Evolutionary conservation across 2,329 filamentous ascomycete species (phyloP), one percentile per base, ranked within the genome.

Genomic region (Tolypocladium pustulatum): DNA sequence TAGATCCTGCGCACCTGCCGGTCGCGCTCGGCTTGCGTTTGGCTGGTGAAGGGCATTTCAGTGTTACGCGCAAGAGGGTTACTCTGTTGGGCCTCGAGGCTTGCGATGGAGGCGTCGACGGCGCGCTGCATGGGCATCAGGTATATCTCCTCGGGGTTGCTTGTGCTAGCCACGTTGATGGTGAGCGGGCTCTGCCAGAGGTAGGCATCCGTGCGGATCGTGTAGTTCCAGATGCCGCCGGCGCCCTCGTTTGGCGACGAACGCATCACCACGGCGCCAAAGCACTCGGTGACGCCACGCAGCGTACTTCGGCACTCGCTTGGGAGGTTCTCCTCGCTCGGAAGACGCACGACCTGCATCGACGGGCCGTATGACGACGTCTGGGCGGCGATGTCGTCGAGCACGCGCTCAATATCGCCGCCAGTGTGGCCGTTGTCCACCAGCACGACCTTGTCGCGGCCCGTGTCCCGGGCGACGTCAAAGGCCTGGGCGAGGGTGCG

Each of bases 191-290:
- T 86, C 17, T 38, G 20, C 34, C 61, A 60, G 59, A 96, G 78
- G 0, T 84, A 78, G 40, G 87, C 87, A 68, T 96, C 92, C 3
- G 85, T 85, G 59, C 89, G 80, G 32, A 96, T 78, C 0, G 90
- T 92, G 68, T 96, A 97, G 72, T 94, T 95, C 92, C 92, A 96
- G 52, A 82, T 72, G 1, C 81, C 81, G 8, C 79, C 81, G 1
- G 70, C 62, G 12, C 90, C 90, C 73, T 94, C 86, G 1, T 73
- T 79, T 0, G 91, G 90, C 6, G 90, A 95, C 0, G 87, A 87
- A 57, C 84, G 78, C 74, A 95, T 93, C 5, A 88, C 83, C 1
- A 88, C 81, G 10, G 88, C 90, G 22, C 83, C 88, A 67, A 87
- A 91, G 71, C 90, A 94, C 1, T 72, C 75, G 15, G 87, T 88